phyloP scores from a whole-genome alignment of 768 basidiomycete genomes.

The Lactarius sp. region DNA sequence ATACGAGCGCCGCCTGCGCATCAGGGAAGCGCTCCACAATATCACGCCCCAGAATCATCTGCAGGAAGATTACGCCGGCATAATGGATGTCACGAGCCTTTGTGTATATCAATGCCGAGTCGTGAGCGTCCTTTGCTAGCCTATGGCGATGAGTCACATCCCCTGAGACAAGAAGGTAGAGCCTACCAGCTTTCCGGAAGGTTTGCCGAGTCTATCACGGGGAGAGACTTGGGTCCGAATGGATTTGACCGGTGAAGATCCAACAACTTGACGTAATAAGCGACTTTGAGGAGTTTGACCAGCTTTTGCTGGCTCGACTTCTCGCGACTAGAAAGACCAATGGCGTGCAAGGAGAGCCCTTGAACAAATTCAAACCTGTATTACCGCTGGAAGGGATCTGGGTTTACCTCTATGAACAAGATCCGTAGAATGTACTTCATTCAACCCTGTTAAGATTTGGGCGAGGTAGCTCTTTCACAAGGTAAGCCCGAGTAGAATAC shows the following conservation, averaged over 20 bases:
- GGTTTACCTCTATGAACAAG: constrained; percentile 64
- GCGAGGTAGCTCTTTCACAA: constrained; percentile 59
- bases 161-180: constrained; percentile 16
- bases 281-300: constrained; percentile 70
- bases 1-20: constrained; percentile 52
- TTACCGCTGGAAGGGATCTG: background rate
- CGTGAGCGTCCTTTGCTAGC: constrained; percentile 73
- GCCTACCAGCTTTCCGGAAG: constrained; percentile 46
- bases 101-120: constrained; percentile 75
- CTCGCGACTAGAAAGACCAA: constrained; percentile 55
- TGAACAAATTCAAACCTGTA: constrained; percentile 1
- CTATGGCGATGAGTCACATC: constrained; percentile 34
- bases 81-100: constrained; percentile 77
- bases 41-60: constrained; percentile 81
- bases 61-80: constrained; percentile 71
- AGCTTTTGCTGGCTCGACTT: constrained; percentile 51
- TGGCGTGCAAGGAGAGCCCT: constrained; percentile 56
- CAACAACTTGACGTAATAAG: constrained; percentile 64
- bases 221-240: constrained; percentile 43
- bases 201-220: constrained; percentile 28
- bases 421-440: constrained; percentile 57
- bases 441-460: constrained; percentile 67
- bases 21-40: constrained; percentile 50
- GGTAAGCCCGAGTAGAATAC: background rate
- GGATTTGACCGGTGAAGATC: constrained; percentile 85